Percentiles rank a stretch among this genome's conserved stretches.
Conservation (phyloP, 1,284 basidiomycete genomes). For the Boletellus sp. region DNA sequence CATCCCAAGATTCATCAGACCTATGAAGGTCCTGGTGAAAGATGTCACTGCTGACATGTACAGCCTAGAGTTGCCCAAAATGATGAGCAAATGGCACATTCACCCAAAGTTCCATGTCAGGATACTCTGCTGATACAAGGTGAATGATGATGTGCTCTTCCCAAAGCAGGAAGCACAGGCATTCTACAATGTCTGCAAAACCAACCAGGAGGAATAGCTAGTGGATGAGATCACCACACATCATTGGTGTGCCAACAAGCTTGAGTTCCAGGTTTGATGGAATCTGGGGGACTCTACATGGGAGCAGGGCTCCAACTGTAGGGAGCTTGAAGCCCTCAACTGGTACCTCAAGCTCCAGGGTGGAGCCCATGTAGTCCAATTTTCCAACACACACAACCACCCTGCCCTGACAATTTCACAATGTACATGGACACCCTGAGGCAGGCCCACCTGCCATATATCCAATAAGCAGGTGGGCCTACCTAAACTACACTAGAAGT, state of each 20-base stretch:
- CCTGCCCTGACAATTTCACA: no score
- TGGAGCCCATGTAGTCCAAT: no score
- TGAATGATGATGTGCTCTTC: background rate
- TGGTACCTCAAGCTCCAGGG: no score
- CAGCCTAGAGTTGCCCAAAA: background rate
- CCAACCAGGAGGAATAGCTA: background rate
- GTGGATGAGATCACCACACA: background rate
- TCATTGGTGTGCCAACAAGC: background rate
- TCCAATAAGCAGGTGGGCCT: no score
- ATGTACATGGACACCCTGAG: no score
- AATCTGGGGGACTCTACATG: no score
- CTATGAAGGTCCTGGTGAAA: background rate
- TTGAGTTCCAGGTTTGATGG: background rate
- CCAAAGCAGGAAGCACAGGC: background rate
- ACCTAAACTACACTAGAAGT: no score
- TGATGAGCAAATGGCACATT: background rate
- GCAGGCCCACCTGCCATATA: no score
- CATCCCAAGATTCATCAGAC: background rate
- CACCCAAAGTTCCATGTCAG: background rate
- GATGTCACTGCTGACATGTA: background rate
- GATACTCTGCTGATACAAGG: background rate
- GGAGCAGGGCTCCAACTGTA: no score
- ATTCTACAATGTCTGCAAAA: background rate
- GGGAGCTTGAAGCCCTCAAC: no score
- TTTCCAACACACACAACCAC: no score